Percentiles rank a stretch among this genome's conserved stretches.
These are phyloP conservation scores for Boletus patriciae DNA, from an alignment of 768 basidiomycete species.

Conservation along the genomic window DNA sequence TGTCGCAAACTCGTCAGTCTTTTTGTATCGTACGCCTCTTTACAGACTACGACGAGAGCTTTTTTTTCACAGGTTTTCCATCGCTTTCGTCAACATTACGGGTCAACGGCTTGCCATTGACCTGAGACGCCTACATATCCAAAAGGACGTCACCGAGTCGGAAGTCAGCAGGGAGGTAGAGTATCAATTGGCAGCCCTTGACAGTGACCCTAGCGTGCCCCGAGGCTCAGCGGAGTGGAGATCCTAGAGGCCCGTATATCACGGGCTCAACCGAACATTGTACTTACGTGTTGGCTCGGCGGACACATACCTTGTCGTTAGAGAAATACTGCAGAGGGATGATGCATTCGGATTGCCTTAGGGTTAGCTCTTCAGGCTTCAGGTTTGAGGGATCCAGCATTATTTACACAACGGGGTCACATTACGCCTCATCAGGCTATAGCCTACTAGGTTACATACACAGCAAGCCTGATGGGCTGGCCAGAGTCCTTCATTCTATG, in stretches of 20 bases:
- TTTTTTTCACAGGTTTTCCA: not conserved
- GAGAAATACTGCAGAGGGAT: too few species aligned
- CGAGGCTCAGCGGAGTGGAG: too few species aligned
- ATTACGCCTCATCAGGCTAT: not conserved
- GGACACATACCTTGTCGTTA: too few species aligned
- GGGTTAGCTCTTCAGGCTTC: too few species aligned
- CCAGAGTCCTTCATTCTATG: conserved; percentile 47
- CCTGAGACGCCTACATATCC: not conserved
- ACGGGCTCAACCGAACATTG: not conserved
- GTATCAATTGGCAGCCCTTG: not conserved
- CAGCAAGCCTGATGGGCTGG: too few species aligned
- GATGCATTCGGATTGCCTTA: too few species aligned
- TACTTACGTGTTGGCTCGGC: too few species aligned
- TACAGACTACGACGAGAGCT: not conserved
- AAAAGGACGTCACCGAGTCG: not conserved
- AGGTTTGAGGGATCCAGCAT: not conserved
- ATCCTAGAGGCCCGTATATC: not conserved
- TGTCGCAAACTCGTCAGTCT: not conserved
- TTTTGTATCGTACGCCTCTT: not conserved
- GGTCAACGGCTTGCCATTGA: conserved; percentile 6
- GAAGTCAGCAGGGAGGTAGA: conserved; percentile 5
- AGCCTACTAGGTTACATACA: too few species aligned
- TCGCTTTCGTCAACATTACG: not conserved
- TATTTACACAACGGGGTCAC: not conserved
- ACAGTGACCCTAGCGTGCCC: not conserved